These are phyloP conservation scores for Datura wrightii DNA, from an alignment of 257 asterid species.

Conservation along the genomic window DNA sequence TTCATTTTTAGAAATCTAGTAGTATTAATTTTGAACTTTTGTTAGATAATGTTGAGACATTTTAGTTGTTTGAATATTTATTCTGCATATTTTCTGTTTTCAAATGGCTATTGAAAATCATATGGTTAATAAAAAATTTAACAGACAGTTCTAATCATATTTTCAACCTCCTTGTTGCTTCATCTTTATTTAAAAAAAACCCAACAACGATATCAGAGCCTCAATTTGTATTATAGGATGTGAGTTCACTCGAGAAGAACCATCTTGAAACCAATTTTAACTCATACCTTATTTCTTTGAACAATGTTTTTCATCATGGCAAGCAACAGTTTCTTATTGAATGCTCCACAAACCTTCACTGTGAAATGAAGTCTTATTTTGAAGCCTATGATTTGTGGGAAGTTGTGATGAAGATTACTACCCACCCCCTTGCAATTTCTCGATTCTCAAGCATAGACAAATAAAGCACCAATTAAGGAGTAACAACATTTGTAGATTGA, in stretches of 20 bases:
- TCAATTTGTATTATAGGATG: slow-evolving; percentile 8
- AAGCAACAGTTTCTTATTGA: neutral
- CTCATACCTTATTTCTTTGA: neutral
- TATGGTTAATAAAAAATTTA: neutral
- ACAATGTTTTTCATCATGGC: neutral
- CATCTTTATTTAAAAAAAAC: neutral
- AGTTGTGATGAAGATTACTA: slow-evolving; percentile 19
- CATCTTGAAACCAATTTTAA: slow-evolving; percentile 8
- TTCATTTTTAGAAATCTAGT: neutral
- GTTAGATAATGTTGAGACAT: neutral
- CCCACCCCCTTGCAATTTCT: neutral
- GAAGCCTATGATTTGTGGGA: slow-evolving; percentile 1
- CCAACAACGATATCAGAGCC: neutral
- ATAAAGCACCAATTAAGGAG: neutral
- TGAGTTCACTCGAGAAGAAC: slow-evolving; percentile 13
- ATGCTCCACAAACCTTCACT: neutral
- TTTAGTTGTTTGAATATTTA: neutral
- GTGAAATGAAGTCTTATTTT: slow-evolving; percentile 11
- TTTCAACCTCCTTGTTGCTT: slow-evolving; percentile 6
- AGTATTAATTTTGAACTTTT: neutral
- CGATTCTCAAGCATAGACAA: neutral
- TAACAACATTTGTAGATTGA: neutral
- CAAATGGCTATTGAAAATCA: neutral
- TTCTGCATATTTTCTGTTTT: slow-evolving; percentile 1
- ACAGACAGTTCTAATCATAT: neutral